phyloP scores from a whole-genome alignment of 106 monocot genomes.

The Allium fistulosum region DNA sequence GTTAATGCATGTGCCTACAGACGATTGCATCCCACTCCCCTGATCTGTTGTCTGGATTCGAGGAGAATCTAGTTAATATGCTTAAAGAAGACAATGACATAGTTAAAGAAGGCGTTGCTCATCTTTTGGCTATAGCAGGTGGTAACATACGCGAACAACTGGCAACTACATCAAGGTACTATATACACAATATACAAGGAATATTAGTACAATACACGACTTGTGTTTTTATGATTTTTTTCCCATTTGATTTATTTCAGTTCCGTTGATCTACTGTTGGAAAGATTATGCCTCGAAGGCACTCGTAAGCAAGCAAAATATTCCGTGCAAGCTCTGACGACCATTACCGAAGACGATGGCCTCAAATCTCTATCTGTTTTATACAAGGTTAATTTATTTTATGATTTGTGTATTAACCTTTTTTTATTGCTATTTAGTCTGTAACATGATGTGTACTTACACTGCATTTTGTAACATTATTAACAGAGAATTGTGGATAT shows the following conservation, averaged over 20 bases:
- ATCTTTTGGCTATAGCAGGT: constrained; percentile 90
- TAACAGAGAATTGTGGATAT: constrained; percentile 92
- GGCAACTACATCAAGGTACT: constrained; percentile 62
- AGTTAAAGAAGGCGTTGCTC: constrained; percentile 89
- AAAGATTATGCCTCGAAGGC: constrained; percentile 88
- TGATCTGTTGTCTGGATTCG: constrained; percentile 54
- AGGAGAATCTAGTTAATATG: constrained; percentile 71
- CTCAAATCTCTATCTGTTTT: constrained; percentile 96
- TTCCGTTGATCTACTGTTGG: constrained; percentile 79
- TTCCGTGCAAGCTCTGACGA: constrained; percentile 85
- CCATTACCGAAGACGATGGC: constrained; percentile 96
- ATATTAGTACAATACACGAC: neutral
- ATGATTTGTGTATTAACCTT: neutral
- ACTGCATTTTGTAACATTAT: neutral
- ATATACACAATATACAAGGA: neutral
- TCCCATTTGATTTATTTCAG: constrained; percentile 24
- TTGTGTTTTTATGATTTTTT: no score
- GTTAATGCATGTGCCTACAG: constrained; percentile 17
- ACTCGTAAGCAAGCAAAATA: constrained; percentile 94
- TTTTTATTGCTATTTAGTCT: no score
- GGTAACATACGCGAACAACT: constrained; percentile 83
- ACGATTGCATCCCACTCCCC: constrained; percentile 74
- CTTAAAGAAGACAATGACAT: constrained; percentile 82
- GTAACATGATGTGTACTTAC: neutral
- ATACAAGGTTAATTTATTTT: constrained; percentile 73